A percentile compares a stretch with the other conserved stretches of the same genome.
These are phyloP conservation scores for Sporisorium sorghi DNA, from an alignment of 1,284 basidiomycete species.

Conservation along the genomic window DNA sequence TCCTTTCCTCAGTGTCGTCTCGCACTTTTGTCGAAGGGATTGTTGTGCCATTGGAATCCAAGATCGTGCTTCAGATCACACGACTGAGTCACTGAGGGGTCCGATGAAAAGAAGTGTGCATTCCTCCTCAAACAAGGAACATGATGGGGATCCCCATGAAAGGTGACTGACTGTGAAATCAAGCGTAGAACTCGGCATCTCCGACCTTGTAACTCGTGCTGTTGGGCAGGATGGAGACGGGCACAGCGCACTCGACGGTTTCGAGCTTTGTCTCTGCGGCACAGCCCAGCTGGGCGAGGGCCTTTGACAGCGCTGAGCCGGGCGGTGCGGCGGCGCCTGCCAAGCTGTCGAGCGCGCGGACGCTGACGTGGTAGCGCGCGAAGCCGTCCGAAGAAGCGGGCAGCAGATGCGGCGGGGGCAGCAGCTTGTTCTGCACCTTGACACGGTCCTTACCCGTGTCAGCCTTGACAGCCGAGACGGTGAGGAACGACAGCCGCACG, in stretches of 20 bases:
- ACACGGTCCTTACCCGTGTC: background rate
- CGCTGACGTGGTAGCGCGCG: slow-evolving; percentile 56
- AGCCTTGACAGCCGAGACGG: slow-evolving; percentile 27
- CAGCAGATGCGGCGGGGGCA: slow-evolving; percentile 56
- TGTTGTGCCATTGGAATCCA: background rate
- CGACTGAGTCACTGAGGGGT: background rate
- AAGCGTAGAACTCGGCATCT: slow-evolving; percentile 57
- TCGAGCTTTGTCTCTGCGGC: slow-evolving; percentile 58
- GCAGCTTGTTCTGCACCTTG: slow-evolving; percentile 5
- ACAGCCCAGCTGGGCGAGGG: slow-evolving; percentile 9
- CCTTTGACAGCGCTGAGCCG: background rate
- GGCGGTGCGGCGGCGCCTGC: slow-evolving; percentile 23
- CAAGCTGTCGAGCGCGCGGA: slow-evolving; percentile 42
- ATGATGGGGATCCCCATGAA: no score
- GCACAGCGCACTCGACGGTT: slow-evolving; percentile 66
- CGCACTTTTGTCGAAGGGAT: background rate
- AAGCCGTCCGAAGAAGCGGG: slow-evolving; percentile 55
- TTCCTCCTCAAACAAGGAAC: no score
- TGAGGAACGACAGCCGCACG: slow-evolving; percentile 61
- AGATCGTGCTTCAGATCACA: background rate
- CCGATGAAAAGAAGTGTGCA: background rate
- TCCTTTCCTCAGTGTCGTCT: background rate
- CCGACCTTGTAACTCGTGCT: slow-evolving; percentile 54
- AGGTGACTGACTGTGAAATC: no score
- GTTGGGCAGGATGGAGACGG: slow-evolving; percentile 60